phyloP scores from a whole-genome alignment of 1,284 basidiomycete species.

The Irpex sp. region DNA sequence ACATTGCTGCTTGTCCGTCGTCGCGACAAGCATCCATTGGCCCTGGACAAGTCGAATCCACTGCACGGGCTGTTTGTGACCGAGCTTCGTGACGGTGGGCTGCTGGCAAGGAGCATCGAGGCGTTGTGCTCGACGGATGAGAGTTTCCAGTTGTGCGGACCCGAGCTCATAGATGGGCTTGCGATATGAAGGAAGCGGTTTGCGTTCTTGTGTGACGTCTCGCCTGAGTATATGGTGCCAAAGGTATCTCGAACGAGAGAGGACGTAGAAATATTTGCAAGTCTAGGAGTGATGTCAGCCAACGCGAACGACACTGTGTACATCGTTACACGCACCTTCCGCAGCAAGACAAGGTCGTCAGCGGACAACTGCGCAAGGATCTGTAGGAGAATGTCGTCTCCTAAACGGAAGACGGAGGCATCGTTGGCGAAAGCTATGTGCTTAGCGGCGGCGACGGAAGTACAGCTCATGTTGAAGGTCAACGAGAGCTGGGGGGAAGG shows the following conservation, averaged over 20 bases:
- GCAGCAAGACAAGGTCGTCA: slow-evolving; percentile 8
- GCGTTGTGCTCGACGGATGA: slow-evolving; percentile 11
- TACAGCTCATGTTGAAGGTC: not conserved
- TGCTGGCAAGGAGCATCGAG: slow-evolving; percentile 1
- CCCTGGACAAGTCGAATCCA: slow-evolving; percentile 12
- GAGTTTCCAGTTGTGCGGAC: slow-evolving; percentile 5
- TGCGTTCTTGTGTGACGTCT: slow-evolving; percentile 7
- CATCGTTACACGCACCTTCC: slow-evolving; percentile 7
- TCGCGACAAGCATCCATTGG: slow-evolving; percentile 12
- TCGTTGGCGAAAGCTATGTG: not conserved
- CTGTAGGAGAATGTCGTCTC: slow-evolving; percentile 13
- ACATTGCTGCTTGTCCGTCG: slow-evolving; percentile 4
- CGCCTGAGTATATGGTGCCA: slow-evolving; percentile 11
- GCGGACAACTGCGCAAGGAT: slow-evolving; percentile 7
- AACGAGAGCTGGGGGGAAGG: not conserved
- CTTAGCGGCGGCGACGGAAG: not conserved
- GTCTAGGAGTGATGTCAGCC: not conserved
- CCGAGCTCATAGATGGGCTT: slow-evolving; percentile 2
- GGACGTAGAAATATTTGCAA: slow-evolving; percentile 10
- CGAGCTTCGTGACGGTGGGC: slow-evolving; percentile 7
- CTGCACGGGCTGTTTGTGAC: slow-evolving; percentile 8
- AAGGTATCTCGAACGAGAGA: slow-evolving; percentile 10
- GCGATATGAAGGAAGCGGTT: slow-evolving; percentile 9
- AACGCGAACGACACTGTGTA: not conserved
- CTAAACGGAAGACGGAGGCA: slow-evolving; percentile 6